Evolutionary conservation across 306 rosid genomes (phyloP), one percentile per base, ranked within the genome.

Genomic region (Potentilla sterilis): DNA sequence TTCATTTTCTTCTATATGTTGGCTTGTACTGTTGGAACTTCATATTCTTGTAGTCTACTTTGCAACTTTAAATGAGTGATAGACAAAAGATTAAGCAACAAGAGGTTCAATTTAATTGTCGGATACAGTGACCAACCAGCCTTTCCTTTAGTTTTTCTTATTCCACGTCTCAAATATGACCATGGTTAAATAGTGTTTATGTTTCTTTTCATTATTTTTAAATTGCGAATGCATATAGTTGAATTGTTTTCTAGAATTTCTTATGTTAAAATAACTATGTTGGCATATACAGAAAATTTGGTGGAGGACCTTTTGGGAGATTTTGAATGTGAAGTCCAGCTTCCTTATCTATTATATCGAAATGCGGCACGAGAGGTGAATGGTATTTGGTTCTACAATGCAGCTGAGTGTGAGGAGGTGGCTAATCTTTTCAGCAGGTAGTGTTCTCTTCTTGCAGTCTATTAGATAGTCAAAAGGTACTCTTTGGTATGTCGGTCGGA

Each of bases 341-440:
- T 82, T 73, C 98, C 98, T 10, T 94, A 94, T 85, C 82, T 94
- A 15, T 80, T 94, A 42, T 94, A 94, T 77, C 89, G 94, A 76
- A 94, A 91, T 85, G 94, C 94, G 4, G 83, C 91, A 9, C 92
- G 92, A 81, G 98, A 94, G 80, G 98, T 94, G 80, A 91, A 88
- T 82, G 98, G 98, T 57, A 91, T 94, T 77, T 94, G 98, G 98
- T 94, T 94, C 84, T 94, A 94, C 82, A 91, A 90, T 81, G 69
- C 92, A 75, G 91, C 86, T 41, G 98, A 94, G 82, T 89, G 94
- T 80, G 97, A 91, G 69, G 98, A 91, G 47, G 98, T 94, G 81
- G 98, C 96, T 54, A 85, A 85, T 82, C 97, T 94, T 69, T 94
- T 94, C 73, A 87, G 79, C 75, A 83, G 97, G 98, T 91, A 78